These are phyloP conservation scores for Trichoderma guizhouense DNA, from an alignment of 2,329 filamentous ascomycete species.

Conservation along the genomic window DNA sequence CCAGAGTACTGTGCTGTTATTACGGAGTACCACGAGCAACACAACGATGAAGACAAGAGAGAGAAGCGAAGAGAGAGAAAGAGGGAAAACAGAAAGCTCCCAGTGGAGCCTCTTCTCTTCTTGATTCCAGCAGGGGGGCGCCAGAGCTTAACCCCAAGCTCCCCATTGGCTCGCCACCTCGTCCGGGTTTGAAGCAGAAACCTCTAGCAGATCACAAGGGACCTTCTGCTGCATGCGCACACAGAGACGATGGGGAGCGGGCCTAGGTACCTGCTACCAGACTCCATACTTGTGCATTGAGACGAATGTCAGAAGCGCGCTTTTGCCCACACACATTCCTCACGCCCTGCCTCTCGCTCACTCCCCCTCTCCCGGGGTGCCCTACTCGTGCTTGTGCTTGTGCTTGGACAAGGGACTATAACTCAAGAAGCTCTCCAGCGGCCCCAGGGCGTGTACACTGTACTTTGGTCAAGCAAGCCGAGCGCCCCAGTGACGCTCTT, in stretches of 20 bases:
- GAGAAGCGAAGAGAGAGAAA: not conserved
- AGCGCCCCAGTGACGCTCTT: not conserved
- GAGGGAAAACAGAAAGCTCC: constrained; percentile 13
- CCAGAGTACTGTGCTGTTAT: not conserved
- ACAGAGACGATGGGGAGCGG: not conserved
- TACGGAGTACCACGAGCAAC: not conserved
- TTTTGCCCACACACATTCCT: constrained; percentile 16
- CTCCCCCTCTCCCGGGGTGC: not conserved
- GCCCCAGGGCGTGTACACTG: not conserved
- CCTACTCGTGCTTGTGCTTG: not conserved
- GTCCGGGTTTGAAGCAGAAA: constrained; percentile 8
- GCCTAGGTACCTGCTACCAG: not conserved
- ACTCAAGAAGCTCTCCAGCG: not conserved
- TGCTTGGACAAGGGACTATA: not conserved
- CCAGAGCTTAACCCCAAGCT: constrained; percentile 22
- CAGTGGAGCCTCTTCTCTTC: not conserved
- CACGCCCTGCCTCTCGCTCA: constrained; percentile 2
- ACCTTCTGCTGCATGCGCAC: constrained; percentile 16
- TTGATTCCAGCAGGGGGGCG: constrained; percentile 9
- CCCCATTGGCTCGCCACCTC: constrained; percentile 20
- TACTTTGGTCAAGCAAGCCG: not conserved
- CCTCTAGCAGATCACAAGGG: constrained; percentile 22
- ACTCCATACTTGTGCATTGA: not conserved
- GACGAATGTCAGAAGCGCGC: constrained; percentile 9
- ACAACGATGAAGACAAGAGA: not conserved